phyloP scores from a whole-genome alignment of 352 stramenopile genomes.

The Globisporangium uncinulatum region DNA sequence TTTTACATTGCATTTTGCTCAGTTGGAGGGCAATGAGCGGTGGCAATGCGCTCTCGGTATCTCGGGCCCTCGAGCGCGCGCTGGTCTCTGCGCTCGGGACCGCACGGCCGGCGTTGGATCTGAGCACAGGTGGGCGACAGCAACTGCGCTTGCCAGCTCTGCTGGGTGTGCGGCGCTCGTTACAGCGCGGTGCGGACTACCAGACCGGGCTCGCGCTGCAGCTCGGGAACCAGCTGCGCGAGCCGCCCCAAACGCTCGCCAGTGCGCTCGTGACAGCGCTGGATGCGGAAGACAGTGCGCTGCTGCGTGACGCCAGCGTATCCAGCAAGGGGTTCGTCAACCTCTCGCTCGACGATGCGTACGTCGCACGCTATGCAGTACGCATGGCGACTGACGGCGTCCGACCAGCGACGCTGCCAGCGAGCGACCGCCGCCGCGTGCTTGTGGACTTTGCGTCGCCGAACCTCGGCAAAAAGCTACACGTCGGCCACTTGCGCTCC shows the following conservation, averaged over 20 bases:
- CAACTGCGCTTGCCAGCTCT: conserved; percentile 23
- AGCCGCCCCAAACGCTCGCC: conserved; percentile 37
- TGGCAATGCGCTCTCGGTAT: conserved; percentile 34
- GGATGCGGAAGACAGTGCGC: neutral
- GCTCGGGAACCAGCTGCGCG: conserved; percentile 37
- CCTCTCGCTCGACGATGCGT: conserved; percentile 62
- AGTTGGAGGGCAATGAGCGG: conserved; percentile 8
- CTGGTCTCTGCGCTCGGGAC: conserved; percentile 33
- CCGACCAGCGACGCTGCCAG: conserved; percentile 1
- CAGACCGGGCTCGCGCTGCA: conserved; percentile 66
- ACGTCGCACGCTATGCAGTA: conserved; percentile 52
- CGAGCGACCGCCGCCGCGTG: conserved; percentile 18
- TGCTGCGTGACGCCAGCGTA: conserved; percentile 41
- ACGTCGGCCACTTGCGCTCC: conserved; percentile 77
- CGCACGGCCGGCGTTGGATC: conserved; percentile 26
- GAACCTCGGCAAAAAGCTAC: conserved; percentile 84
- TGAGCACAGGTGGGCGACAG: conserved; percentile 7
- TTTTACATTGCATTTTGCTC: no score
- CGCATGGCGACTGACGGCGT: conserved; percentile 41
- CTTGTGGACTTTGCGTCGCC: conserved; percentile 80
- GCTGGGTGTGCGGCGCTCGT: conserved; percentile 61
- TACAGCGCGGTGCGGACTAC: conserved; percentile 63
- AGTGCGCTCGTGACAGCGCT: conserved; percentile 23
- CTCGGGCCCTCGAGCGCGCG: conserved; percentile 38
- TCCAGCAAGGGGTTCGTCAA: conserved; percentile 77